phyloP scores from a whole-genome alignment of 2,329 filamentous ascomycete genomes.

The Monosporascus sp. region DNA sequence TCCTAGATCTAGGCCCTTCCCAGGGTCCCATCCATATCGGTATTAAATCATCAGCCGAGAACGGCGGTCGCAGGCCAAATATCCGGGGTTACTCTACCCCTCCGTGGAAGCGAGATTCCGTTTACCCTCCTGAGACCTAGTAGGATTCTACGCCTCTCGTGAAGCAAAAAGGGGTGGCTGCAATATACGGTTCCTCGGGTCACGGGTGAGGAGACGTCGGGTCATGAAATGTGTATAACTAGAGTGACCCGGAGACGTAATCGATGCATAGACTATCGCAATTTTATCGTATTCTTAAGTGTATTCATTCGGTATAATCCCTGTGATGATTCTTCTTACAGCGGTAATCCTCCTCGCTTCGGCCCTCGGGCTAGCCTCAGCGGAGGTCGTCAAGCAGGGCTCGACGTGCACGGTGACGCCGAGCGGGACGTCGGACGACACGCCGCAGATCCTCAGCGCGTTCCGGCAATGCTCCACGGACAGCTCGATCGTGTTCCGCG shows the following conservation, averaged over 20 bases:
- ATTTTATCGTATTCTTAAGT: too few species aligned
- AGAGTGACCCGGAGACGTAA: not conserved
- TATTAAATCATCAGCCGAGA: not conserved
- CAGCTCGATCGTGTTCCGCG: conserved; percentile 44
- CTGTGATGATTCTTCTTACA: not conserved
- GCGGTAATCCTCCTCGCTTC: not conserved
- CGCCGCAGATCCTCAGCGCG: conserved; percentile 44
- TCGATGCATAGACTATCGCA: not conserved
- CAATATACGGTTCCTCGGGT: not conserved
- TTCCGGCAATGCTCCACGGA: conserved; percentile 43
- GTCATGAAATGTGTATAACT: not conserved
- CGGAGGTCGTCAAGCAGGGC: conserved; percentile 4
- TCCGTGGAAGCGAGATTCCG: not conserved
- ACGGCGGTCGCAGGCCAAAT: not conserved
- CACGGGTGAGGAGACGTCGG: not conserved
- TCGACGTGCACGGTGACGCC: conserved; percentile 25
- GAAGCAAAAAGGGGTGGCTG: not conserved
- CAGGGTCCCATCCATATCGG: not conserved
- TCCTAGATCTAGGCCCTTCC: not conserved
- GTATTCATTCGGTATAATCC: not conserved
- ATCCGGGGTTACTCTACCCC: not conserved
- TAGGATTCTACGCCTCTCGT: not conserved
- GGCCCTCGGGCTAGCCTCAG: not conserved
- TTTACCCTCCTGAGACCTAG: not conserved
- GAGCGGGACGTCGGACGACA: conserved; percentile 35